phyloP scores from a whole-genome alignment of 2,329 filamentous ascomycete species.

The Colletotrichum caudatum region DNA sequence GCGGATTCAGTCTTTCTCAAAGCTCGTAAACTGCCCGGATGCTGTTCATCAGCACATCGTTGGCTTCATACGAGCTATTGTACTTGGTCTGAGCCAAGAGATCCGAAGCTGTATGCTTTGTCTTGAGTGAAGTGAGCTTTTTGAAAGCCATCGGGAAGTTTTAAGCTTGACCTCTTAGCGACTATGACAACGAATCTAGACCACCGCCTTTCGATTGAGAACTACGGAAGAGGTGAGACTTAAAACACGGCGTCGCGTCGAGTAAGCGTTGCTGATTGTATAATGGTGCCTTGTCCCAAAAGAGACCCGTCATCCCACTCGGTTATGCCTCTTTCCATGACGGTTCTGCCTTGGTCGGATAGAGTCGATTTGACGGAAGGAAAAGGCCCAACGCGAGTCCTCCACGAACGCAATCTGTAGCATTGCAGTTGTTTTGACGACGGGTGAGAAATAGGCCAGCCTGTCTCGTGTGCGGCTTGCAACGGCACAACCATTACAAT shows the following conservation, averaged over 20 bases:
- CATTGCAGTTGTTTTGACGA: background rate
- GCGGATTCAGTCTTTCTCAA: background rate
- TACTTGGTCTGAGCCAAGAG: background rate
- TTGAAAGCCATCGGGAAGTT: constrained; percentile 25
- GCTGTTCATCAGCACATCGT: background rate
- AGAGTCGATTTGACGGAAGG: background rate
- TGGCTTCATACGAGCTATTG: no score
- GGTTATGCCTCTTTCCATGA: background rate
- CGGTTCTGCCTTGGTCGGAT: background rate
- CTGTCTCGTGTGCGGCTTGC: background rate
- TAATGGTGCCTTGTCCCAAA: background rate
- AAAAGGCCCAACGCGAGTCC: background rate
- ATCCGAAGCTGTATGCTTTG: background rate
- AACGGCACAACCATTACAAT: background rate
- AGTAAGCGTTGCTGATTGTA: background rate
- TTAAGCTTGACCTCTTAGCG: constrained; percentile 15
- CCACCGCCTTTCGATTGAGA: background rate
- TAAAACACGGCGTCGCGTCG: background rate
- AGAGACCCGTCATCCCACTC: background rate
- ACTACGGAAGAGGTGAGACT: background rate
- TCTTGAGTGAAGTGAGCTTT: background rate
- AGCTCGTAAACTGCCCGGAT: background rate
- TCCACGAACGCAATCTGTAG: background rate
- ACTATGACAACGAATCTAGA: background rate
- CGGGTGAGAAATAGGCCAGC: no score